Percentiles rank a stretch among this genome's conserved stretches.
phyloP scores from a whole-genome alignment of 441 rosid genomes.

The Hypseocharis bilobata region DNA sequence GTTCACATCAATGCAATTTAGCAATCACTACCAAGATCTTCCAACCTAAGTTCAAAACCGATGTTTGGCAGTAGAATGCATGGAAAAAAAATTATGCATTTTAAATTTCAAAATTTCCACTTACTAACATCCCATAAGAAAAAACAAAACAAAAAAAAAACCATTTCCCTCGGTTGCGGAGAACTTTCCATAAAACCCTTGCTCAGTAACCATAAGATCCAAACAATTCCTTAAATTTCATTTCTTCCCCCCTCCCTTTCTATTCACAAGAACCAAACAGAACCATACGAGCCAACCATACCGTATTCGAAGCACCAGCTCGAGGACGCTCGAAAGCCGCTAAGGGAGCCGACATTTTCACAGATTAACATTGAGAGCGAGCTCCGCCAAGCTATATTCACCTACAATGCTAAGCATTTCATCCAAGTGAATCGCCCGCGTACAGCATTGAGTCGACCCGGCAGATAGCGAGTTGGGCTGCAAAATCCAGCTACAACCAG shows the following conservation, averaged over 20 bases:
- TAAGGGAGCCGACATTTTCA: constrained; percentile 67
- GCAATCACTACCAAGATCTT: not conserved
- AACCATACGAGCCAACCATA: constrained; percentile 22
- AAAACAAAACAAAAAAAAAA: not conserved
- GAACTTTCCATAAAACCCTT: not conserved
- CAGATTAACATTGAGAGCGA: constrained; percentile 24
- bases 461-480: not conserved
- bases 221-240: not conserved
- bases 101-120: not conserved
- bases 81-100: not conserved
- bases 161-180: not conserved
- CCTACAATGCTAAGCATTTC: constrained; percentile 24
- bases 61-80: no score
- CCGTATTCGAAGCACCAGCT: constrained; percentile 68
- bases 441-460: constrained; percentile 26
- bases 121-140: not conserved
- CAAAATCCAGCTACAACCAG: constrained; percentile 22
- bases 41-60: no score
- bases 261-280: constrained; percentile 19
- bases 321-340: constrained; percentile 85
- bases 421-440: constrained; percentile 21
- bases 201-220: not conserved
- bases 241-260: constrained; percentile 16
- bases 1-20: not conserved
- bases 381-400: constrained; percentile 8